Base-by-base conservation (phyloP, 148 eudicot species). In the Rhododendron molle region DNA sequence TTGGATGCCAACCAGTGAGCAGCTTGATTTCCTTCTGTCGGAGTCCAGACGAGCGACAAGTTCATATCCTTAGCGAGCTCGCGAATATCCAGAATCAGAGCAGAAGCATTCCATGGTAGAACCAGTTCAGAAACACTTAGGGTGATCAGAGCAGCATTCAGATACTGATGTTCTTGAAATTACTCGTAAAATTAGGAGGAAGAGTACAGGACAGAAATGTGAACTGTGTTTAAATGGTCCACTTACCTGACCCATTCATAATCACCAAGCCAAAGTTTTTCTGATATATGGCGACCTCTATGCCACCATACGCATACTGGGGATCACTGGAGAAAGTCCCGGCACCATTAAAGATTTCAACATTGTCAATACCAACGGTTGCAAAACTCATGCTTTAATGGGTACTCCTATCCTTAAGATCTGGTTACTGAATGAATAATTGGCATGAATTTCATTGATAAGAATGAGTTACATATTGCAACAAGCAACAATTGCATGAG, bases 381-480 rank as follows among this genome's bases (percentile, higher is more conserved):
- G 69, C 47, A 34, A 81, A 52, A 32, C n/a, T 81, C n/a, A 54
- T 7, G 23, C 83, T 54, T 34, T 23, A 16, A 23, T 10, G 23
- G 28, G 10, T 34, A 15, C 3, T 81, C 20, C 28, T 32, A 20
- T 34, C 44, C 4, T 54, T 56, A 54, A 34, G 40, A 18, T 81
- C 9, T 54, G 21, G 84, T 12, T 11, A n/a, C 73, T 56, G 81
- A 23, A 40, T 74, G 58, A 72, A 74, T 73, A 38, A 54, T 38
- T 23, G 15, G 60, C 81, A 77, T 62, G 65, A 9, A 83, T 77
- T 83, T 46, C 73, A 82, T 83, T 77, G 85, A 77, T 77, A 77
- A 86, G 82, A 86, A 86, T 83, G 72, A 82, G 84, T 81, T 44
- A 32, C 50, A 74, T 62, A 23, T 18, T 82, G 43, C 76, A 82